Base-by-base conservation (phyloP, 768 basidiomycete genomes). In the Lactifluus piperatus region DNA sequence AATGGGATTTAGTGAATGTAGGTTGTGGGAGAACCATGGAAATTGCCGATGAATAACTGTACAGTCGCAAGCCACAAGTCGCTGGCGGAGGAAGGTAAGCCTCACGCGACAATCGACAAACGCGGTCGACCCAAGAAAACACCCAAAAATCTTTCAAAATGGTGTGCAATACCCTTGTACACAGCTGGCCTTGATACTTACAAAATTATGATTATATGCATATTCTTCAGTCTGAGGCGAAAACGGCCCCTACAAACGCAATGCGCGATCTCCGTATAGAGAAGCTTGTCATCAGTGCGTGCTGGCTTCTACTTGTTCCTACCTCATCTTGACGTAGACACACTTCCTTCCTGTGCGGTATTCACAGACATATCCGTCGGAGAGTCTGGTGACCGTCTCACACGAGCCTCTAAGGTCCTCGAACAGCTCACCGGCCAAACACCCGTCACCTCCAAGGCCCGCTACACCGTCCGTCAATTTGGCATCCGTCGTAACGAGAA, bases 401-500 rank as follows among this genome's bases (percentile, higher is more conserved):
- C 55, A 2, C 47, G 55, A 41, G 55, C 55, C 16, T 56, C 55
- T 2, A 56, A 56, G 30, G 55, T 56, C 46, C 55, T 56, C 20
- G 55, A 56, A 22, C 55, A 56, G 39, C 29, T 56, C 14, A 56
- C 55, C 8, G 55, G 55, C 46, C 55, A 56, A 48, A 49, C 55
- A 22, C 55, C 55, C 16, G 55, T 56, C 34, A 97, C 94, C 67
- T 97, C 94, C 73, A 99, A 98, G 83, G 97, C 95, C 63, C 91
- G 97, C 67, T 98, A 95, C 88, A 98, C 97, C 71, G 93, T 98
- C 76, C 94, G 95, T 68, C 89, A 90, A 50, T 99, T 99, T 79
- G 89, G 91, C 71, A 99, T 99, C 82, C 90, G 97, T 74, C 91
- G 97, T 79, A 99, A 99, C 81, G 95, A 99, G 79, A 99, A 99